Evolutionary conservation across 78 protist genomes (phyloP).

Genomic region (Polysphondylium violaceum): DNA sequence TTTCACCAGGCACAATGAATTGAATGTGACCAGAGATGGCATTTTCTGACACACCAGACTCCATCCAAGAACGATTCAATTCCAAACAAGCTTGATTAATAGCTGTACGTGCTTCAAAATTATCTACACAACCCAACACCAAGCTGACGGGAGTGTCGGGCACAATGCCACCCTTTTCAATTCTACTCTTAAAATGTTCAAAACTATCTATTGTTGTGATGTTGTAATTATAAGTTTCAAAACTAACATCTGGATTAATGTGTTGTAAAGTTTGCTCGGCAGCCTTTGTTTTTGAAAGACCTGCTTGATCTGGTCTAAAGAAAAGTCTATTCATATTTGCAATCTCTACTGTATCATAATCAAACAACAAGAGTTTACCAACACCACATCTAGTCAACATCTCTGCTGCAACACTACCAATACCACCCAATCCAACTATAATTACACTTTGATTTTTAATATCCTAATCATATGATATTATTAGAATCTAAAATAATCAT

Average conservation of each 20-base stretch:
- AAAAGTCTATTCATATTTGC: constrained; percentile 98
- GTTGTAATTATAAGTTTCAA: constrained; percentile 88
- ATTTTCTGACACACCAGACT: constrained; percentile 97
- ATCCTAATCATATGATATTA: constrained; percentile 12
- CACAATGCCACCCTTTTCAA: constrained; percentile 81
- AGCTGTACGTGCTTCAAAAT: constrained; percentile 93
- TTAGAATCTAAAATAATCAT: not conserved
- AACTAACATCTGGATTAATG: constrained; percentile 97
- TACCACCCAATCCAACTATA: constrained; percentile 97
- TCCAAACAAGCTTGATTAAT: constrained; percentile 86
- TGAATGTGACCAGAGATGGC: constrained; percentile 99
- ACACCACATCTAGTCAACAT: constrained; percentile 99
- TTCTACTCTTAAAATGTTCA: constrained; percentile 78
- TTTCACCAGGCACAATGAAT: constrained; percentile 89
- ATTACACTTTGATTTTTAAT: constrained; percentile 90
- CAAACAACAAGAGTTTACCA: constrained; percentile 97
- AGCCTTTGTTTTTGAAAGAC: constrained; percentile 91
- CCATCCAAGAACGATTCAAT: constrained; percentile 93
- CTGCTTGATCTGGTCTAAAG: constrained; percentile 96
- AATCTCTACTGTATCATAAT: constrained; percentile 98
- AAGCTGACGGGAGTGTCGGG: constrained; percentile 83
- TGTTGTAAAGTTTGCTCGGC: constrained; percentile 87
- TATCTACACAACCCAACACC: constrained; percentile 98
- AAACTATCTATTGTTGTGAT: constrained; percentile 94
- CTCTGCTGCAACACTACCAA: constrained; percentile 97